Percentiles rank a stretch among this genome's conserved stretches.
Conservation (phyloP, 352 stramenopile species). For the Stephanocyclus meneghinianus region DNA sequence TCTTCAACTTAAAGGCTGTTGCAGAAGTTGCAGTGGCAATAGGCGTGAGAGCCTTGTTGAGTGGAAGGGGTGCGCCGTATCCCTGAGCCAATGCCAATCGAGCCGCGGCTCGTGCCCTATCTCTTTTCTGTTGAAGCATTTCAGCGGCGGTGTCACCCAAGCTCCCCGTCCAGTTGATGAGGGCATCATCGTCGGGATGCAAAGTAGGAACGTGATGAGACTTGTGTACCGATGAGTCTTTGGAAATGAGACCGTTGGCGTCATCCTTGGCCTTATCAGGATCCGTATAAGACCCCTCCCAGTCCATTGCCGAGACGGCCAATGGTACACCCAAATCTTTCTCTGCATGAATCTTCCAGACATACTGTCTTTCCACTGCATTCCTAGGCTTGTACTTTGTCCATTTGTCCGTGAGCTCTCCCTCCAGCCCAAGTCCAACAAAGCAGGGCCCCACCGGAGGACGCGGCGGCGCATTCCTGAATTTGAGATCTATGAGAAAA, state of each 20-base stretch:
- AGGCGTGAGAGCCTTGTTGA: background rate
- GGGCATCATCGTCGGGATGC: slow-evolving; percentile 66
- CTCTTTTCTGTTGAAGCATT: slow-evolving; percentile 63
- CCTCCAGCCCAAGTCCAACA: slow-evolving; percentile 71
- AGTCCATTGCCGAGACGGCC: slow-evolving; percentile 78
- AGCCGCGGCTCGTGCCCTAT: slow-evolving; percentile 64
- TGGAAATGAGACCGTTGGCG: background rate
- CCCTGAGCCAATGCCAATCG: slow-evolving; percentile 53
- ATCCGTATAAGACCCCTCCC: slow-evolving; percentile 52
- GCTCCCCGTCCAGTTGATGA: slow-evolving; percentile 80
- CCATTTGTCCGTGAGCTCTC: slow-evolving; percentile 64
- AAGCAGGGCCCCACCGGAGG: slow-evolving; percentile 81
- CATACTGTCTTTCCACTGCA: slow-evolving; percentile 74
- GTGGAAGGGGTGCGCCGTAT: slow-evolving; percentile 20
- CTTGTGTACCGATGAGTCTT: background rate
- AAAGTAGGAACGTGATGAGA: slow-evolving; percentile 21
- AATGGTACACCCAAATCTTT: slow-evolving; percentile 67
- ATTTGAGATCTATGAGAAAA: slow-evolving; percentile 79
- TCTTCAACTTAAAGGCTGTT: slow-evolving; percentile 34
- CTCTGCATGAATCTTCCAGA: slow-evolving; percentile 80
- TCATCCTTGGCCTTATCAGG: slow-evolving; percentile 4
- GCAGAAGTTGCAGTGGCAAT: background rate
- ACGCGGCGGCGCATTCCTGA: slow-evolving; percentile 79
- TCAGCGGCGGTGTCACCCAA: slow-evolving; percentile 74
- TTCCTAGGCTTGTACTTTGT: slow-evolving; percentile 73